A percentile compares a stretch with the other conserved stretches of the same genome.
phyloP scores from a whole-genome alignment of 2,329 filamentous ascomycete genomes.

The Diaporthe vexans region DNA sequence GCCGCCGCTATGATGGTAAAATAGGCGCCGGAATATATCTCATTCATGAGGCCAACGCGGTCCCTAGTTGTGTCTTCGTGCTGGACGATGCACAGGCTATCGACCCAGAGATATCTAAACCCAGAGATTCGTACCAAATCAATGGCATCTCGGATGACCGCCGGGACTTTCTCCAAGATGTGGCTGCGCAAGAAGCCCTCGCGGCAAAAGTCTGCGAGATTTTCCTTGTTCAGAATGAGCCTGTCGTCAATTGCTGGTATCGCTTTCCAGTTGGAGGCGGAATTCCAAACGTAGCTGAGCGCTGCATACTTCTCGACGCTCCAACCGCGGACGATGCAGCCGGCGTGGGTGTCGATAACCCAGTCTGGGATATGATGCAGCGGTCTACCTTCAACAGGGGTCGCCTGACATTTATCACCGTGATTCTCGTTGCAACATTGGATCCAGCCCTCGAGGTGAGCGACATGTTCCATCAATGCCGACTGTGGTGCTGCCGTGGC shows the following conservation, averaged over 20 bases:
- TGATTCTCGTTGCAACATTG: neutral
- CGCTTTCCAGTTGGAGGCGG: too few relatives aligned
- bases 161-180: neutral
- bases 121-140: neutral
- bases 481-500: neutral
- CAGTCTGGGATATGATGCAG: slow-evolving; percentile 19
- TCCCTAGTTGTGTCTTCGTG: slow-evolving; percentile 40
- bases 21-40: slow-evolving; percentile 46
- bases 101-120: slow-evolving; percentile 50
- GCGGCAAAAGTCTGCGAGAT: neutral
- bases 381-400: neutral
- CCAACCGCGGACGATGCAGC: slow-evolving; percentile 15
- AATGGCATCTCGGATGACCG: slow-evolving; percentile 15
- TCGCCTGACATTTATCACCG: neutral
- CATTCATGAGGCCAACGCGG: neutral
- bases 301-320: slow-evolving; percentile 5
- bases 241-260: neutral
- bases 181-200: neutral
- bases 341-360: neutral
- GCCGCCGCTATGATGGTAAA: slow-evolving; percentile 43
- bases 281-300: slow-evolving; percentile 13
- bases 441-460: slow-evolving; percentile 1
- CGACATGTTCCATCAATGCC: neutral
- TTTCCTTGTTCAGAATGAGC: neutral
- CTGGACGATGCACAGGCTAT: slow-evolving; percentile 52